Percentiles rank a stretch among this genome's conserved stretches.
Conservation (phyloP, 176 grass and related monocot species). For the Sorghum bicolor region Sorghum_bicolor_NCBIv3 NC_012875.2:57918001-57918500, state of each 20-base stretch:
- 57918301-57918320: background rate
- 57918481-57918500: background rate
- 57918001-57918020: background rate
- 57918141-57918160: background rate
- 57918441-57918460: slow-evolving; percentile 16
- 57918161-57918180: background rate
- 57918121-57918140: background rate
- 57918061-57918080: background rate
- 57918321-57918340: slow-evolving; percentile 28
- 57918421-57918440: slow-evolving; percentile 50
- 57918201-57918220: background rate
- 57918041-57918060: slow-evolving; percentile 4
- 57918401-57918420: slow-evolving; percentile 57
- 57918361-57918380: slow-evolving; percentile 96
- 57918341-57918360: slow-evolving; percentile 81
- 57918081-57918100: background rate
- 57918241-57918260: background rate
- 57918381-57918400: slow-evolving; percentile 92
- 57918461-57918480: background rate
- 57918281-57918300: background rate
- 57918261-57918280: background rate
- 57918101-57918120: background rate
- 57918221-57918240: background rate
- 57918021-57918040: background rate
- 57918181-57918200: background rate